Evolutionary conservation across 106 monocot genomes (phyloP), one percentile per base, ranked within the genome.

Genomic region (Platanthera zijinensis): DNA sequence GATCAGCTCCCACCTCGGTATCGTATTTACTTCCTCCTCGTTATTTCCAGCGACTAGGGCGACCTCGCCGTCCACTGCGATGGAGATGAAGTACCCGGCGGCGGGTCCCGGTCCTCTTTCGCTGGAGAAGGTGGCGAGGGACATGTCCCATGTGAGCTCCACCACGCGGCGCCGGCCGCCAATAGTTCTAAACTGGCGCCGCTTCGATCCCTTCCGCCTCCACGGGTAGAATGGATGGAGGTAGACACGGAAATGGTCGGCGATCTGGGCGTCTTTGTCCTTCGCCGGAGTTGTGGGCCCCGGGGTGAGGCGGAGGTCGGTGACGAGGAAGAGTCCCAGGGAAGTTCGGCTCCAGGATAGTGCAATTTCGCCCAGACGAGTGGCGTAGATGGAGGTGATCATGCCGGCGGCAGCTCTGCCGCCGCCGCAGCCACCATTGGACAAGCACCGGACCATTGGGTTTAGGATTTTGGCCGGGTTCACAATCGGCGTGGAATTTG

Each of bases 161-260:
- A 75, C 54, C 9, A 19, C 39, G 28, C 56, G 30, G 54, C 17
- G 52, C 32, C 56, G 14, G 13, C 51, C 74, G 7, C 10, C 4
- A 8, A 39, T 15, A 39, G 74, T 28, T n/a, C 1, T 46, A 10
- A 75, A 52, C 5, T 17, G 74, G 28, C 5, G 74, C 8, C 6
- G 25, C 56, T 75, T 75, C 7, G 54, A 75, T 39, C 74, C 74
- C 39, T 57, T 52, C 21, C 54, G 52, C 74, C 11, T 52, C 74
- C 74, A 75, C 51, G 72, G 18, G 18, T 51, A 51, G 8, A 21
- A 50, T 11, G 51, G 49, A 51, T 46, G 72, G 72, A 72, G 15
- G 10, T 51, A 5, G 1, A 72, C 9, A 18, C 72, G 72, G 51
- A 72, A 51, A 72, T 72, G 72, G 11, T 51, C 72, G 50, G 72